Conservation (phyloP, 306 rosid genomes). For the Vicia sativa region DNA sequence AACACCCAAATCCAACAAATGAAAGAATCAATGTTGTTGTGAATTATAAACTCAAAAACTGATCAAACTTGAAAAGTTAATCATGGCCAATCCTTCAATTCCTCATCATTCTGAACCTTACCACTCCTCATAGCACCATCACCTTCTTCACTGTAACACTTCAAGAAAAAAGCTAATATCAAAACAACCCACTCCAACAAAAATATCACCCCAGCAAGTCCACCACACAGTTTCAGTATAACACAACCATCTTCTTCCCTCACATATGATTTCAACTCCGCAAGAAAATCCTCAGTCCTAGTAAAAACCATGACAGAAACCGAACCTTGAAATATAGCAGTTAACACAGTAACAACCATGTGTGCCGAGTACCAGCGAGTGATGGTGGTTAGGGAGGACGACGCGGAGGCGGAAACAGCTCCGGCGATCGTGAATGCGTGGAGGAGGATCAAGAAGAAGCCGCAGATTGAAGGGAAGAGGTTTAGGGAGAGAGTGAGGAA, state of each 20-base stretch:
- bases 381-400: constrained; percentile 20
- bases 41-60: not conserved
- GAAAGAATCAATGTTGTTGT: not conserved
- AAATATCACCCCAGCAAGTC: constrained; percentile 60
- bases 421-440: constrained; percentile 69
- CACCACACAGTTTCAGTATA: constrained; percentile 67
- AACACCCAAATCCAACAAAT: not conserved
- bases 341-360: constrained; percentile 72
- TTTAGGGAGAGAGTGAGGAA: constrained; percentile 86
- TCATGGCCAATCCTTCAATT: constrained; percentile 77
- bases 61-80: constrained; percentile 53
- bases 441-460: constrained; percentile 72
- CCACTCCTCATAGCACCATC: constrained; percentile 50
- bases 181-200: constrained; percentile 81
- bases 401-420: constrained; percentile 63
- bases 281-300: constrained; percentile 62
- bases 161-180: constrained; percentile 68
- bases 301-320: constrained; percentile 65
- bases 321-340: constrained; percentile 80
- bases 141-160: constrained; percentile 56
- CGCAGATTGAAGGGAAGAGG: constrained; percentile 73
- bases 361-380: constrained; percentile 69
- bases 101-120: constrained; percentile 66
- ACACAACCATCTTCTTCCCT: constrained; percentile 68
- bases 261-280: constrained; percentile 64